A percentile compares a stretch with the other conserved stretches of the same genome.
phyloP scores from a whole-genome alignment of 805 yeast species.

The Yamadazyma tumulicola region DNA sequence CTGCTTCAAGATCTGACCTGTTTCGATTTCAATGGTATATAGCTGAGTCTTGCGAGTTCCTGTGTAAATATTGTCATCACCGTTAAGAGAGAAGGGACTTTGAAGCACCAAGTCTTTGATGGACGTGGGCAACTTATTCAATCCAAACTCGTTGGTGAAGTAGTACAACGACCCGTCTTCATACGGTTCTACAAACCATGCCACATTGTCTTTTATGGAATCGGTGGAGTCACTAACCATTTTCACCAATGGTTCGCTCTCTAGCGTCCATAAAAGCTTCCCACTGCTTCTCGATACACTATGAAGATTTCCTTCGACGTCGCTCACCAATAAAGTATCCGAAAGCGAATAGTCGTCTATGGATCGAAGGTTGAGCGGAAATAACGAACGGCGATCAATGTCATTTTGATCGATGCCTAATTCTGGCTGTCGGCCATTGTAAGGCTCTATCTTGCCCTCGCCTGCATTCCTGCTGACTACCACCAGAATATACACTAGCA shows the following conservation, averaged over 20 bases:
- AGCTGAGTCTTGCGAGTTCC: slow-evolving; percentile 78
- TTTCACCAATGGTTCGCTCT: slow-evolving; percentile 58
- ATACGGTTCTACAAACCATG: slow-evolving; percentile 90
- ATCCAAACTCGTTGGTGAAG: slow-evolving; percentile 70
- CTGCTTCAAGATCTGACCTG: slow-evolving; percentile 69
- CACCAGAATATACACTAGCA: too few species aligned
- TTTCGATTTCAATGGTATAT: slow-evolving; percentile 65
- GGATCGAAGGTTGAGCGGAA: slow-evolving; percentile 37
- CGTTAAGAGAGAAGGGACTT: slow-evolving; percentile 77
- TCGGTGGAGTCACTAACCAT: slow-evolving; percentile 22
- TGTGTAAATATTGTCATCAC: slow-evolving; percentile 82
- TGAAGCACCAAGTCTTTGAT: slow-evolving; percentile 73
- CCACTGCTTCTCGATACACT: slow-evolving; percentile 79
- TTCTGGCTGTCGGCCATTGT: not conserved
- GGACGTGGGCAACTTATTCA: slow-evolving; percentile 77
- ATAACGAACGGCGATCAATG: slow-evolving; percentile 1
- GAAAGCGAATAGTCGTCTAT: slow-evolving; percentile 49
- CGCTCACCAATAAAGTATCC: slow-evolving; percentile 65
- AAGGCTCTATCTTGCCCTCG: too few species aligned
- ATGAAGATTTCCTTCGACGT: slow-evolving; percentile 83
- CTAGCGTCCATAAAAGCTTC: slow-evolving; percentile 69
- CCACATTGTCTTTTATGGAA: slow-evolving; percentile 25
- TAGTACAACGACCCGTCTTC: slow-evolving; percentile 81
- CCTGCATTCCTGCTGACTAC: too few species aligned
- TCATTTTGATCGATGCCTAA: not conserved